A percentile compares a stretch with the other conserved stretches of the same genome.
These are phyloP conservation scores for Fusarium sp. DNA, from an alignment of 2,329 filamentous ascomycete genomes.

Conservation along the genomic window DNA sequence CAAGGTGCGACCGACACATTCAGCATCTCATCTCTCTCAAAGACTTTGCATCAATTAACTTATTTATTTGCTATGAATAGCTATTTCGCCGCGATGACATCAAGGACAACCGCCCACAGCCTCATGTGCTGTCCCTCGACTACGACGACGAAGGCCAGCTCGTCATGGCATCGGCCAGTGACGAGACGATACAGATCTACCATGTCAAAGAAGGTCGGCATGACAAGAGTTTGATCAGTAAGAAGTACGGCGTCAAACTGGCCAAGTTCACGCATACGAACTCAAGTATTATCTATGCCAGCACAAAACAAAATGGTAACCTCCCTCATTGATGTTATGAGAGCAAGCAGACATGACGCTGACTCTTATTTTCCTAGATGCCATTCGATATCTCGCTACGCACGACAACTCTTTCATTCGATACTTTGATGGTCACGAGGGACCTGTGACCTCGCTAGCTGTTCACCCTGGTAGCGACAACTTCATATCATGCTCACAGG, in stretches of 20 bases:
- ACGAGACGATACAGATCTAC: slow-evolving; percentile 96
- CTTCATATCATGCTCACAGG: slow-evolving; percentile 91
- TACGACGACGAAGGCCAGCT: slow-evolving; percentile 97
- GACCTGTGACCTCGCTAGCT: slow-evolving; percentile 83
- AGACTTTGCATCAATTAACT: background rate
- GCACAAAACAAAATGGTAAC: slow-evolving; percentile 90
- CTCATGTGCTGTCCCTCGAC: slow-evolving; percentile 88
- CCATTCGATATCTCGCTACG: slow-evolving; percentile 85
- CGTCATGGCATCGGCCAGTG: slow-evolving; percentile 89
- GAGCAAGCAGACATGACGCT: background rate
- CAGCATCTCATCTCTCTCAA: background rate
- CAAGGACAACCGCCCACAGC: slow-evolving; percentile 65
- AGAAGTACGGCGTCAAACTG: slow-evolving; percentile 96
- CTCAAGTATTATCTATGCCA: slow-evolving; percentile 93
- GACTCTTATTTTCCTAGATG: slow-evolving; percentile 64
- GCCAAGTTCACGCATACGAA: slow-evolving; percentile 94
- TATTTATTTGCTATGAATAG: slow-evolving; percentile 31
- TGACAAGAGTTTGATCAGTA: slow-evolving; percentile 89
- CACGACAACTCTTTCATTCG: slow-evolving; percentile 97
- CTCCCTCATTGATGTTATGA: background rate
- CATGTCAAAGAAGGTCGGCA: slow-evolving; percentile 91
- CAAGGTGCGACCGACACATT: slow-evolving; percentile 69
- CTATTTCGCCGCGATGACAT: slow-evolving; percentile 71
- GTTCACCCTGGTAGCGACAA: slow-evolving; percentile 89
- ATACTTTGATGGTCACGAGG: slow-evolving; percentile 93